A percentile compares a stretch with the other conserved stretches of the same genome.
Evolutionary conservation across 805 yeast species (phyloP).

Genomic region (Torulaspora franciscae): DNA sequence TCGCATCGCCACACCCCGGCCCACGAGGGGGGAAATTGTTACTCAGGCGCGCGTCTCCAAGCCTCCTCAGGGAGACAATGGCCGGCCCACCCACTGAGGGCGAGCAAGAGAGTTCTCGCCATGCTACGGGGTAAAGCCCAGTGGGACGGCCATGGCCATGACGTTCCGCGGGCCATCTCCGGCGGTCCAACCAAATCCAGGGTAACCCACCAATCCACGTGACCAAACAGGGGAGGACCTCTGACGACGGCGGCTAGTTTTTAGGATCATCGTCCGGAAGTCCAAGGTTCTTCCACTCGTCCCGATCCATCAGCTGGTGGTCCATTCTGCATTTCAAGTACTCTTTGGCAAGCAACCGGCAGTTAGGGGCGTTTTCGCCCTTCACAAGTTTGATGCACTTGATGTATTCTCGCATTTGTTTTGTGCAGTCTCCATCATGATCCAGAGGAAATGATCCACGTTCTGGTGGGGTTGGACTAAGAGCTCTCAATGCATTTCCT

Average conservation of each 20-base stretch:
- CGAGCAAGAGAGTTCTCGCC: neutral
- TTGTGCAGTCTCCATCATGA: constrained; percentile 77
- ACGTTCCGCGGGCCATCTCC: neutral
- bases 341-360: constrained; percentile 75
- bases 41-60: neutral
- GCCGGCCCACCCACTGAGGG: neutral
- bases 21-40: constrained; percentile 1
- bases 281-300: constrained; percentile 58
- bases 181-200: neutral
- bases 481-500: constrained; percentile 44
- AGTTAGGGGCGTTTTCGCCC: constrained; percentile 86
- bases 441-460: constrained; percentile 95
- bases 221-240: neutral
- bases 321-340: constrained; percentile 90
- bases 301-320: constrained; percentile 55
- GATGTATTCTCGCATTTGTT: constrained; percentile 68
- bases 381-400: constrained; percentile 70
- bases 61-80: neutral
- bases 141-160: neutral
- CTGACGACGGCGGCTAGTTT: constrained; percentile 4
- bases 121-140: neutral
- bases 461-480: constrained; percentile 90
- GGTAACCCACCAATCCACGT: neutral
- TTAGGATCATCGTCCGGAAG: constrained; percentile 43
- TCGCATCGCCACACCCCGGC: constrained; percentile 3